Evolutionary conservation across 164 flowering plant species (phyloP), one percentile per base, ranked within the genome.

Genomic region (Cinnamomum micranthum): DNA sequence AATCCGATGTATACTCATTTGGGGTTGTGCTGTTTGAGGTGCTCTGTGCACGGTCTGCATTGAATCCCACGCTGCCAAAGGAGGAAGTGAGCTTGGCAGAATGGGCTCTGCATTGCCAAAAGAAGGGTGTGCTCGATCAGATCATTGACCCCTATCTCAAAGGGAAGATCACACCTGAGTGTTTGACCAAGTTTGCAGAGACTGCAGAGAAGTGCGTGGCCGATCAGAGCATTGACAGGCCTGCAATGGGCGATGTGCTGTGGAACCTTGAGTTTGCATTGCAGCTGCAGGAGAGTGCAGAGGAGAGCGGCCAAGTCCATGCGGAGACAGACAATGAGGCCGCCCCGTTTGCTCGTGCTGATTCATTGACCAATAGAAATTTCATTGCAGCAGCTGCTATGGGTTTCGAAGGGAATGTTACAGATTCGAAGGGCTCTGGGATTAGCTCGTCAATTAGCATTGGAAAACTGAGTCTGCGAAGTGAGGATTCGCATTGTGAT

Each of bases 381-480:
- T 63, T 62, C 19, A 7, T 9, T 7, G 77, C 64, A 4, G 55
- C 31, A 14, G 10, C 14, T 6, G n/a, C 19, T 7, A 28, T 33
- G 14, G 35, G 70, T 33, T 70, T n/a, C 14, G 73, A 47, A 33
- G 73, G 72, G 60, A 71, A 73, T 60, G 68, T 51, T 2, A 55
- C 79, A 9, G 82, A 81, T 71, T 93, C 97, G 6, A 88, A 85
- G 84, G 91, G 97, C 89, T 89, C 86, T 20, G 96, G 93, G 27
- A 83, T 89, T 87, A 94, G 92, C n/a, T 35, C 41, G 41, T 82
- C 90, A 3, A 88, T 91, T 88, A 92, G 94, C 88, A 86, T 88
- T 9, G 97, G 95, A 28, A 92, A 92, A 19, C 87, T 87, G 72
- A 92, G 97, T 85, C 82, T 90, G 2, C 92, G 89, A 0, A 93